Evolutionary conservation across 495 filamentous ascomycete species (phyloP), one percentile per base, ranked within the genome.

Genomic region (Haplographium delicatum): DNA sequence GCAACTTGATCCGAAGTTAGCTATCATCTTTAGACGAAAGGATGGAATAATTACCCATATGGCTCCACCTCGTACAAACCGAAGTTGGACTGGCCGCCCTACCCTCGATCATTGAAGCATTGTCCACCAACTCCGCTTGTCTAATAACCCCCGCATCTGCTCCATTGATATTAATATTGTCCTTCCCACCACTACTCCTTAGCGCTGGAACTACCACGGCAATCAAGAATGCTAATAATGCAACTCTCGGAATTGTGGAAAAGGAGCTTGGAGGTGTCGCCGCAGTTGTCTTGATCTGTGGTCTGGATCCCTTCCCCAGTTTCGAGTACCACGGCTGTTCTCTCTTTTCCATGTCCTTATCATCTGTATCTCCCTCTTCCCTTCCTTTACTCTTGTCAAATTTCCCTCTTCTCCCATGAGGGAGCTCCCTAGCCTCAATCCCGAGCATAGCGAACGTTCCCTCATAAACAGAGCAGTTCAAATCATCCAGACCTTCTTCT

Each of bases 41-140:
- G 22, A 30, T 18, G 10, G n/a, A 5, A 33, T 81, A 54, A 16
- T 82, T 73, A 78, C 82, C 75, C 64, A 88, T 84, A 30, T 84
- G 81, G 37, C 73, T 76, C 81, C 82, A 89, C 55, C 85, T 67
- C 47, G 72, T 78, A 63, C 85, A 89, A 20, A 81, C 65, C 54
- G 79, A 61, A 4, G 77, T 82, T 15, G 72, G 66, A 44, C 68
- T 78, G 39, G 70, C 61, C 5, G 64, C 59, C 10, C 73, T 67
- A 22, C 54, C 44, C 31, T 70, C 65, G 22, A 75, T 56, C 4
- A 62, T 38, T 16, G 45, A 40, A 2, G 49, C 41, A 47, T 54
- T 58, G 2, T 59, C 58, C 4, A 54, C 51, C 38, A 57, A 35
- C 27, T 51, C 54, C 5, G 58, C 47, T 16, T 56, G 25, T 11